Evolutionary conservation across 306 rosid species (phyloP).

Genomic region (Trifolium repens): DNA sequence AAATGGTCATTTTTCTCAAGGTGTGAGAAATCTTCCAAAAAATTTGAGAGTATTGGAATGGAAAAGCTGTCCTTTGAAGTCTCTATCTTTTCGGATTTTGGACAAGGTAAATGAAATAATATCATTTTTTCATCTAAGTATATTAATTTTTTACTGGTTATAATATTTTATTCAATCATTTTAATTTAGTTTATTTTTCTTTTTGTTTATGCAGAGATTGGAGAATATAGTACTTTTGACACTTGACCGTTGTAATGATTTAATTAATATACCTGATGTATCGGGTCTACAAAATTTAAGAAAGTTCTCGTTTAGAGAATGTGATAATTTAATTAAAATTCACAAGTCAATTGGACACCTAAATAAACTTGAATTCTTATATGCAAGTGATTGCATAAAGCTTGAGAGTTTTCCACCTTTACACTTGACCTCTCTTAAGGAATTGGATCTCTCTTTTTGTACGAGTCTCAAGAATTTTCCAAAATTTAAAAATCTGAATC

Average conservation of each 20-base stretch:
- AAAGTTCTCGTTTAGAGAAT: background rate
- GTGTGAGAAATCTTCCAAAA: background rate
- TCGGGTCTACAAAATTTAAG: background rate
- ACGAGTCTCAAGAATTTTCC: background rate
- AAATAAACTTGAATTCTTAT: conserved; percentile 11
- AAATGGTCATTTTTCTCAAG: background rate
- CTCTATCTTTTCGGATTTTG: background rate
- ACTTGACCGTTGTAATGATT: background rate
- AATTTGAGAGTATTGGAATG: background rate
- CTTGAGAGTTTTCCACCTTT: conserved; percentile 23
- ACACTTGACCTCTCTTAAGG: background rate
- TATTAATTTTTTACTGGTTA: no score
- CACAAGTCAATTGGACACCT: background rate
- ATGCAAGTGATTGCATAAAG: background rate
- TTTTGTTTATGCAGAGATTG: conserved; percentile 13
- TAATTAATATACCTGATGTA: background rate
- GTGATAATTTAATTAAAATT: background rate
- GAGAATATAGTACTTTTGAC: background rate
- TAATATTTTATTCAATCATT: no score
- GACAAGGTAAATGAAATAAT: background rate
- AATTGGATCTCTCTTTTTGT: background rate
- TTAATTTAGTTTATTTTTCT: no score
- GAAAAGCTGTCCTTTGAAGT: background rate
- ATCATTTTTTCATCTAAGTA: no score
- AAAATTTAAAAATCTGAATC: no score